These are phyloP conservation scores for Hansenula anomala DNA, from an alignment of 1,139 yeast genomes.

Conservation along the genomic window DNA sequence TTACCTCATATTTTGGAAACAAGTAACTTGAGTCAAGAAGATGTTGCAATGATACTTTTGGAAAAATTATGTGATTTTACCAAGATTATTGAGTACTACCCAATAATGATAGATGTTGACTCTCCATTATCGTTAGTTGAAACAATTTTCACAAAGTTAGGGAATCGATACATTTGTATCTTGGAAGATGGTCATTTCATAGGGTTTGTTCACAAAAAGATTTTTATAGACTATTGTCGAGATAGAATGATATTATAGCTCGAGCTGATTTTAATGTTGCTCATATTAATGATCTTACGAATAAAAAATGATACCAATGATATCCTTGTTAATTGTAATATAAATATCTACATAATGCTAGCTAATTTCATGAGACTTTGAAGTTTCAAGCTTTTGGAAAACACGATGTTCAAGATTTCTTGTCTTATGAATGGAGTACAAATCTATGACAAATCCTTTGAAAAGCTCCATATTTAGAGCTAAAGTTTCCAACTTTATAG, in stretches of 20 bases:
- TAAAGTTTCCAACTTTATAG: too few species aligned
- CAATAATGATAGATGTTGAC: constrained; percentile 44
- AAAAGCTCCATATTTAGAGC: constrained; percentile 2
- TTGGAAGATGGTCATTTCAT: constrained; percentile 44
- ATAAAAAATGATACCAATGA: too few species aligned
- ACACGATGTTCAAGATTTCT: constrained; percentile 1
- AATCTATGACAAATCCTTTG: not conserved
- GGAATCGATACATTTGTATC: constrained; percentile 48
- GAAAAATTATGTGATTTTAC: constrained; percentile 37
- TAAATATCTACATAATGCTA: too few species aligned
- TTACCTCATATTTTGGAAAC: not conserved
- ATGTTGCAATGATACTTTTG: constrained; percentile 8
- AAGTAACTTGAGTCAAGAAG: constrained; percentile 6
- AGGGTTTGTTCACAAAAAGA: constrained; percentile 54
- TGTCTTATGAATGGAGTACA: not conserved
- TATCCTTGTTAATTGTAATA: too few species aligned
- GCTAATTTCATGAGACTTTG: too few species aligned
- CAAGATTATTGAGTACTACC: constrained; percentile 41
- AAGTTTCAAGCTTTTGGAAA: too few species aligned
- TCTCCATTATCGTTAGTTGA: constrained; percentile 52
- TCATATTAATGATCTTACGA: not conserved
- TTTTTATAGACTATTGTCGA: constrained; percentile 43
- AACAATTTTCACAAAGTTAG: constrained; percentile 49
- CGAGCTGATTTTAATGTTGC: too few species aligned
- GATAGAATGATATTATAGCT: constrained; percentile 5